These are phyloP conservation scores for Phaffia rhodozyma DNA, from an alignment of 1,284 basidiomycete species.

Conservation along the genomic window DNA sequence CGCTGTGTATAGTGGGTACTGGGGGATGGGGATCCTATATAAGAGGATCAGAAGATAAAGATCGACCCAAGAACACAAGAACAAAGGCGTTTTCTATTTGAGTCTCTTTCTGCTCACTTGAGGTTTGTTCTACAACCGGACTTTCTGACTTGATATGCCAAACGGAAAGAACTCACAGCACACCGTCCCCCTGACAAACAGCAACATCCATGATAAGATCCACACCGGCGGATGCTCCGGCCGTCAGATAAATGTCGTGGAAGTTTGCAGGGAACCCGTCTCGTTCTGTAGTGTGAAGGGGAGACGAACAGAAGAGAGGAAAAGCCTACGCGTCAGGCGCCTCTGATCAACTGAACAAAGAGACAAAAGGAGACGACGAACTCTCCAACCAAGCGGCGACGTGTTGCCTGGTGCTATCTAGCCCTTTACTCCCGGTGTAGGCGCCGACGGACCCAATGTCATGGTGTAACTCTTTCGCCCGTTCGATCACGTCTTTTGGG, in stretches of 20 bases:
- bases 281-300: slow-evolving; percentile 46
- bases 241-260: slow-evolving; percentile 82
- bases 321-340: neutral
- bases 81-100: slow-evolving; percentile 35
- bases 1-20: slow-evolving; percentile 91
- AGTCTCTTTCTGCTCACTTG: too few species aligned
- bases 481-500: slow-evolving; percentile 71
- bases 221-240: slow-evolving; percentile 85
- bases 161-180: slow-evolving; percentile 24
- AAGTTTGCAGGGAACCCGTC: slow-evolving; percentile 78
- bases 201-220: slow-evolving; percentile 55
- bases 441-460: slow-evolving; percentile 92
- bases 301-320: neutral
- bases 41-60: neutral
- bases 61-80: neutral
- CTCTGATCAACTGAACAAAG: neutral
- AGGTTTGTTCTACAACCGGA: too few species aligned
- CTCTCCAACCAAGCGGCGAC: slow-evolving; percentile 84
- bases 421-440: slow-evolving; percentile 91
- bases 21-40: slow-evolving; percentile 77
- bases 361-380: slow-evolving; percentile 34
- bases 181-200: slow-evolving; percentile 32
- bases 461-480: slow-evolving; percentile 64
- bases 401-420: slow-evolving; percentile 73
- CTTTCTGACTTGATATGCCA: neutral